Percentiles rank a stretch among this genome's conserved stretches.
These are phyloP conservation scores for Colletotrichum magnum DNA, from an alignment of 2,329 filamentous ascomycete species.

Conservation along the genomic window DNA sequence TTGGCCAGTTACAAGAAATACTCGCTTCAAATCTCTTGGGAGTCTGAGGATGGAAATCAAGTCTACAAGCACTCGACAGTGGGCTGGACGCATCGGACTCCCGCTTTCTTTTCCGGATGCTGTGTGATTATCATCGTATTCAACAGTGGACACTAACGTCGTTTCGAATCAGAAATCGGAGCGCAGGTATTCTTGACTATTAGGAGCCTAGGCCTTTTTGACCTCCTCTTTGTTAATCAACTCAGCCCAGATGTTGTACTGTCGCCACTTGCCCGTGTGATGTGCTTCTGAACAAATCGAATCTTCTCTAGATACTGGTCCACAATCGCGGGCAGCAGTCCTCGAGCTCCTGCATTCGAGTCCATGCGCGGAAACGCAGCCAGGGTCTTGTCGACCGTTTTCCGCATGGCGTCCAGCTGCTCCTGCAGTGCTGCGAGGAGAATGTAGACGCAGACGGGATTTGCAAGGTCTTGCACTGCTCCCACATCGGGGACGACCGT, in stretches of 20 bases:
- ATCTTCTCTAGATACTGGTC: conserved; percentile 4
- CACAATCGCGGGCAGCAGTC: neutral
- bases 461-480: conserved; percentile 3
- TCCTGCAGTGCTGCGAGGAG: conserved; percentile 8
- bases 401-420: conserved; percentile 1
- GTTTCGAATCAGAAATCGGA: too few species aligned
- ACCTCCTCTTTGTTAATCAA: neutral
- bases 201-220: too few species aligned
- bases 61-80: neutral
- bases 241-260: neutral
- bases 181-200: too few species aligned
- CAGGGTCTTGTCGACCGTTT: neutral
- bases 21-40: neutral
- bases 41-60: neutral
- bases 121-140: too few species aligned
- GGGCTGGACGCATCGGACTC: too few species aligned
- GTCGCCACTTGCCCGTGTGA: neutral
- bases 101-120: too few species aligned
- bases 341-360: neutral
- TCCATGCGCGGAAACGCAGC: conserved; percentile 3
- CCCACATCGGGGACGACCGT: neutral
- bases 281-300: conserved; percentile 1
- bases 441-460: conserved; percentile 13
- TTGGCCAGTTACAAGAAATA: neutral
- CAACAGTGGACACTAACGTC: too few species aligned